Base-by-base conservation (phyloP, 305 asterid species). In the Fraxinus sp. region DNA sequence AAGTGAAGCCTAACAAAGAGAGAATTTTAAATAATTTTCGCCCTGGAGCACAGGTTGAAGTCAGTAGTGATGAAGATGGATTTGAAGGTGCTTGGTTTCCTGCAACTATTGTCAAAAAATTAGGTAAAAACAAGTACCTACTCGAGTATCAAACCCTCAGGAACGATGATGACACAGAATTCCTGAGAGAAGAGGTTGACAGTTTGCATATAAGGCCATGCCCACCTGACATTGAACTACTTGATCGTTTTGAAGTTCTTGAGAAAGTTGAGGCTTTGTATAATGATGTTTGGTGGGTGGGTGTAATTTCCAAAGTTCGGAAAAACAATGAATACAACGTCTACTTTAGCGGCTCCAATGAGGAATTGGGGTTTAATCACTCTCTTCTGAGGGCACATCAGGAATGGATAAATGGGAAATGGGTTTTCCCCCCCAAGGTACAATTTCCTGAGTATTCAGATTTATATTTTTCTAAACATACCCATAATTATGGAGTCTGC, bases 201-300 rank as follows among this genome's bases (percentile, higher is more conserved):
- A 71, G 79, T 79, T 37, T 26, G 78, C 86, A 90, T 78, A 81
- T 96, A 37, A 88, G 98, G 87, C 99, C 99, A 74, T 3, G 24
- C 75, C 99, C 98, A 1, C 97, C 98, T 10, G 85, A 88, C 16
- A 39, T 86, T 84, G 82, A 80, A 46, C 1, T 71, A 76, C 80
- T 85, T 66, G 89, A 87, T 57, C 79, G 91, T 78, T 96, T 91
- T 85, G 83, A 30, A 74, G 82, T 82, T 41, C 78, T 28, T 68
- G 95, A 94, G 14, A 77, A 86, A 86, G 94, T 96, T 70, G 99
- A 96, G 80, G 98, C 95, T 68, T 76, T 80, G 28, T 86, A 84
- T 81, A 86, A 89, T 18, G 99, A 90, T 36, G 89, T 94, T 59
- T 96, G 98, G 98, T 94, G 99, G 99, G 86, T 59, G 8, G 99